Conservation (phyloP, 2,329 filamentous ascomycete genomes). For the Metarhizium sp. region DNA sequence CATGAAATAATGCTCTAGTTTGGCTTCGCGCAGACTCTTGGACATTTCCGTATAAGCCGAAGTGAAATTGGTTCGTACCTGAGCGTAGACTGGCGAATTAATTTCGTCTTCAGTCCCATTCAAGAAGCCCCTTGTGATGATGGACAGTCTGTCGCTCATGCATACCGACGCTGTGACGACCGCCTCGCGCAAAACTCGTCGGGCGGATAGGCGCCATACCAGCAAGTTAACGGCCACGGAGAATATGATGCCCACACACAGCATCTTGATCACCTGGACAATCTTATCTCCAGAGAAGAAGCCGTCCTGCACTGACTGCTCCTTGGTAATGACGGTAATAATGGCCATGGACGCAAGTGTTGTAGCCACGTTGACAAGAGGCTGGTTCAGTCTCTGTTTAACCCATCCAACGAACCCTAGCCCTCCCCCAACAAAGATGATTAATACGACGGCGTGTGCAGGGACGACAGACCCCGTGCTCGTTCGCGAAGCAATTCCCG, state of each 20-base stretch:
- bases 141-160: constrained; percentile 70
- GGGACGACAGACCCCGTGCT: constrained; percentile 56
- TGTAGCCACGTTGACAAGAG: constrained; percentile 74
- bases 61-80: constrained; percentile 54
- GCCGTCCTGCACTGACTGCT: constrained; percentile 75
- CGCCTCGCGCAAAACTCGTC: constrained; percentile 61
- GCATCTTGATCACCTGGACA: constrained; percentile 71
- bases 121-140: constrained; percentile 76
- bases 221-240: constrained; percentile 68
- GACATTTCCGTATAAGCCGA: constrained; percentile 60
- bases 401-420: constrained; percentile 83
- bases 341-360: constrained; percentile 82
- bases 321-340: constrained; percentile 84
- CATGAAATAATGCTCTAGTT: constrained; percentile 76
- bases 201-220: constrained; percentile 70
- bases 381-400: constrained; percentile 69
- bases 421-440: constrained; percentile 78
- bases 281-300: constrained; percentile 77
- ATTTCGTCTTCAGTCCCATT: constrained; percentile 75
- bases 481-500: constrained; percentile 68
- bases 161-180: constrained; percentile 64
- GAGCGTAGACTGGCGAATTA: constrained; percentile 53
- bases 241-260: constrained; percentile 65
- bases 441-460: constrained; percentile 69
- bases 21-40: constrained; percentile 74